Evolutionary conservation across 495 filamentous ascomycete genomes (phyloP).

Genomic region (Ramalina intermedia): DNA sequence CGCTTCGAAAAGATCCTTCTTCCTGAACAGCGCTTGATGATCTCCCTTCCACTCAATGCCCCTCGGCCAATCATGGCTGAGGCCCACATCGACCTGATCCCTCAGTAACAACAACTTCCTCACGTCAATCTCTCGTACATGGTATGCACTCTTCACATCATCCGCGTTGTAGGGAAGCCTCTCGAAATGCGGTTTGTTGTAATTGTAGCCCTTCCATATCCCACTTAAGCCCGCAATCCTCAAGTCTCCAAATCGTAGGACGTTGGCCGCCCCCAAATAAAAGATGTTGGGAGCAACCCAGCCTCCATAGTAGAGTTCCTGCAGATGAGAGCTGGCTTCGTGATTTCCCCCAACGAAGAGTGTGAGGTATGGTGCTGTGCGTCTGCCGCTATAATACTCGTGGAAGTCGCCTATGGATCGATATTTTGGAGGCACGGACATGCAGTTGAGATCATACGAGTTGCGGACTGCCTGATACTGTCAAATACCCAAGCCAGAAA

Average conservation of each 20-base stretch:
- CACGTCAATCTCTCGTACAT: conserved; percentile 78
- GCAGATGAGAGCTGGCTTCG: conserved; percentile 74
- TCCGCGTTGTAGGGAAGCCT: conserved; percentile 65
- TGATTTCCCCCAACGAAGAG: conserved; percentile 92
- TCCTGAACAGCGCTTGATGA: conserved; percentile 40
- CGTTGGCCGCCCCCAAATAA: conserved; percentile 83
- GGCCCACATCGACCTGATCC: conserved; percentile 71
- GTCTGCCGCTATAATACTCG: conserved; percentile 72
- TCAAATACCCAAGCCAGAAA: conserved; percentile 13
- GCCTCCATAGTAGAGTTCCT: conserved; percentile 87
- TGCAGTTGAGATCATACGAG: conserved; percentile 66
- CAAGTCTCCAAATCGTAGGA: conserved; percentile 65
- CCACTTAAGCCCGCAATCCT: conserved; percentile 85
- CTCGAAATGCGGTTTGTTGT: conserved; percentile 65
- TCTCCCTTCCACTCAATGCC: conserved; percentile 66
- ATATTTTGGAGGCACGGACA: conserved; percentile 77
- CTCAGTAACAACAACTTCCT: conserved; percentile 76
- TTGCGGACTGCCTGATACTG: conserved; percentile 63
- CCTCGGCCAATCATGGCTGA: conserved; percentile 92
- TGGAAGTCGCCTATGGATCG: conserved; percentile 78
- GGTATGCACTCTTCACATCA: conserved; percentile 69
- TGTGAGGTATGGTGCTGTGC: conserved; percentile 71
- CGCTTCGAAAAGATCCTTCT: conserved; percentile 55
- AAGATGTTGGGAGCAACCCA: conserved; percentile 97
- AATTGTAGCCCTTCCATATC: conserved; percentile 84